Percentiles rank a stretch among this genome's conserved stretches.
These are phyloP conservation scores for Pachyrhizus erosus DNA, from an alignment of 306 rosid genomes.

Conservation along the genomic window DNA sequence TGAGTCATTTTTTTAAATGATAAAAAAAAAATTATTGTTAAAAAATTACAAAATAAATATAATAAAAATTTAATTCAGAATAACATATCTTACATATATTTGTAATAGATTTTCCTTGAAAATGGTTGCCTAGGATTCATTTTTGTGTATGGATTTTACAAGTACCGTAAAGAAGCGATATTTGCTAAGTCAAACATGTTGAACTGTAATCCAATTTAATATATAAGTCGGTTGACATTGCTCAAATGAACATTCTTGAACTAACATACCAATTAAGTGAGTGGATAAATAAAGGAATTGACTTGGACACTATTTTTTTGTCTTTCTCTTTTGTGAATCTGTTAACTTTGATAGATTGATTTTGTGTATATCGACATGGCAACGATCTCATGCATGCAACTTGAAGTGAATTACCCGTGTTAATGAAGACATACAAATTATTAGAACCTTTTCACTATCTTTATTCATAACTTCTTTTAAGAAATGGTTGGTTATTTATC, in stretches of 20 bases:
- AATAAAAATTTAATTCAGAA: too few species aligned
- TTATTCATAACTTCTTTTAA: not conserved
- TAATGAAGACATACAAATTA: not conserved
- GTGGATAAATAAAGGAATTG: not conserved
- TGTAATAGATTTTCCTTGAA: too few species aligned
- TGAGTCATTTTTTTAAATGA: too few species aligned
- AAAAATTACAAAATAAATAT: too few species aligned
- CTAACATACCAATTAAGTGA: too few species aligned
- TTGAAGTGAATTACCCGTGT: not conserved
- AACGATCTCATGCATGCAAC: not conserved
- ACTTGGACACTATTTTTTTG: not conserved
- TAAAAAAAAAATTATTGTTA: too few species aligned
- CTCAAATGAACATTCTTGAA: not conserved
- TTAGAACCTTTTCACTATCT: not conserved
- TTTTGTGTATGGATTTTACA: too few species aligned
- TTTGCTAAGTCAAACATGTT: too few species aligned
- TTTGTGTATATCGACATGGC: not conserved
- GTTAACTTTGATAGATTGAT: not conserved
- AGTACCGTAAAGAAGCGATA: too few species aligned
- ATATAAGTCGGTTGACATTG: not conserved
- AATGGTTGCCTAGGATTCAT: too few species aligned
- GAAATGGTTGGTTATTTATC: not conserved
- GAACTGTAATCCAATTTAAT: not conserved
- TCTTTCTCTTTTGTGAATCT: not conserved
- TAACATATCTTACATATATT: too few species aligned